Evolutionary conservation across 2,329 filamentous ascomycete species (phyloP), one percentile per base, ranked within the genome.

Genomic region (Trichophyton benhamiae): DNA sequence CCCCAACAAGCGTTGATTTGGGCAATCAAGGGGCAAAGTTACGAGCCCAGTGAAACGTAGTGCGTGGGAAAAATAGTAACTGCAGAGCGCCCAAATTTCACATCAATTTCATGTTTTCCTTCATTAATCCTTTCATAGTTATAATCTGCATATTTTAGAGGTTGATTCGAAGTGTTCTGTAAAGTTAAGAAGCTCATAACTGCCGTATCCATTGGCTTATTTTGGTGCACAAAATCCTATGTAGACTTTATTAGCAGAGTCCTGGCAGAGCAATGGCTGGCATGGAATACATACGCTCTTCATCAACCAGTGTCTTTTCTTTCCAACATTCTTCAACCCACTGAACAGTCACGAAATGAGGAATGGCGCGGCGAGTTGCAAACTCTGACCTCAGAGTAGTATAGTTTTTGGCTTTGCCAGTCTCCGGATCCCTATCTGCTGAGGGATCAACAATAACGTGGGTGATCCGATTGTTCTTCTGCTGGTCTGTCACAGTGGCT

Each of bases 301-400:
- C 92, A 66, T 95, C 89, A 55, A 96, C 72, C 63, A 88, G 69
- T 0, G 90, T 95, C 65, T 79, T 80, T 71, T 92, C 89, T 62
- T 78, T 79, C 90, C 91, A 96, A 68, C 88, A 89, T 59, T 87
- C 84, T 58, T 86, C 80, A 0, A 96, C 75, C 94, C 94, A 99
- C 13, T 78, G 77, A 8, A 79, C 72, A 0, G 76, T 81, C 1
- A 96, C 87, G 5, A 92, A 74, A 65, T 89, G 79, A 0, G 91
- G 89, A 41, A 91, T 73, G 6, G 57, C 57, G n/a, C 61, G 72
- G 22, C 67, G 62, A 8, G 62, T 59, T 7, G 67, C 64, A 22
- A 76, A 58, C 0, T 63, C 64, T 25, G 67, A 65, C 38, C 76
- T 68, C 30, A 77, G 66, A 22, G 63, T 67, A 6, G 64, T 70